phyloP scores from a whole-genome alignment of 345 rosid species.

The Capsella bursapastoris region DNA sequence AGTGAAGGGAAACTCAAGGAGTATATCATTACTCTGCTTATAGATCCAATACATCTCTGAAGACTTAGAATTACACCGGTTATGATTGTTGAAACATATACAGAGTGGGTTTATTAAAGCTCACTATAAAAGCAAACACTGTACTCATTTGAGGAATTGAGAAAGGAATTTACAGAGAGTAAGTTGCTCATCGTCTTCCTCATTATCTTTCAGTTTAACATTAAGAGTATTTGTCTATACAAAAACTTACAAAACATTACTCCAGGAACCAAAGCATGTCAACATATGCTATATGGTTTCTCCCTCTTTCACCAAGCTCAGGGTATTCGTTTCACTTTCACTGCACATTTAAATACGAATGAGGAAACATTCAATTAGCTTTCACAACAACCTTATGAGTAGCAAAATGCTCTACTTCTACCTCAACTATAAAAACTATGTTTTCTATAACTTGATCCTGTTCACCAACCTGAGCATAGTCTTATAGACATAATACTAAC shows the following conservation, averaged over 20 bases:
- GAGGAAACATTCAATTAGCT: conserved; percentile 7
- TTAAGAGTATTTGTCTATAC: conserved; percentile 23
- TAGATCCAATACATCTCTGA: conserved; percentile 22
- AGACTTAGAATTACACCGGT: not conserved
- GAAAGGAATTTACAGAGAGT: conserved; percentile 1
- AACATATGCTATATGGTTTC: not conserved
- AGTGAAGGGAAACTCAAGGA: conserved; percentile 23
- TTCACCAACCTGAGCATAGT: not conserved
- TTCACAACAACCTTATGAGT: not conserved
- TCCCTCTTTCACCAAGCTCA: conserved; percentile 22
- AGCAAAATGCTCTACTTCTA: not conserved
- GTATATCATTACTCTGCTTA: conserved; percentile 7
- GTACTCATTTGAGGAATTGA: not conserved
- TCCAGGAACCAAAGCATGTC: not conserved
- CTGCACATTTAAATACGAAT: conserved; percentile 28
- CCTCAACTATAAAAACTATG: not conserved
- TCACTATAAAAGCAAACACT: not conserved
- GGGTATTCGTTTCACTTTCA: conserved; percentile 24
- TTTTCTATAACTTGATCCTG: not conserved
- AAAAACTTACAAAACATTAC: conserved; percentile 25
- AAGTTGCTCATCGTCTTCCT: not conserved
- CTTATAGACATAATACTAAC: not conserved
- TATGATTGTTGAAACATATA: too few relatives aligned
- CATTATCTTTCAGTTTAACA: not conserved
- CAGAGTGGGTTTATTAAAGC: not conserved